Conservation (phyloP, 768 basidiomycete species). For the Chalciporus pseudorubinellus region DNA sequence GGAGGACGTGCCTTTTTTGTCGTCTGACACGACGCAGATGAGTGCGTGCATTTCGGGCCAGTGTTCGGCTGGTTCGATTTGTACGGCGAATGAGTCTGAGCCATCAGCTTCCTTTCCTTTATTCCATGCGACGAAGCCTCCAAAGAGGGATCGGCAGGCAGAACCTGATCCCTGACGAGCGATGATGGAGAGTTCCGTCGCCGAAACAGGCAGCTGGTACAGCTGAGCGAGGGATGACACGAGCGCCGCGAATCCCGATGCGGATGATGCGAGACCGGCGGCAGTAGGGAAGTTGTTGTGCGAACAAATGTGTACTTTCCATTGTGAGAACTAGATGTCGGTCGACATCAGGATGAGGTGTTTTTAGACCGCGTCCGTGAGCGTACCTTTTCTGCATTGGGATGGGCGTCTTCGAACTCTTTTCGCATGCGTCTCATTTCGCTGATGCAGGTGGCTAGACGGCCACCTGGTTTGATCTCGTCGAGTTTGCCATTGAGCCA, state of each 20-base stretch:
- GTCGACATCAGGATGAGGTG: not conserved
- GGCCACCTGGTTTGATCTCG: constrained; percentile 75
- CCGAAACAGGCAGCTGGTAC: constrained; percentile 74
- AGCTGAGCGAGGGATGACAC: constrained; percentile 85
- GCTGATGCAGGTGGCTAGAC: constrained; percentile 79
- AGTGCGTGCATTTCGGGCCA: constrained; percentile 97
- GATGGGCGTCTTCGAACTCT: constrained; percentile 68
- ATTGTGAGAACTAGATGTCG: constrained; percentile 31
- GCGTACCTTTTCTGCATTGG: constrained; percentile 61
- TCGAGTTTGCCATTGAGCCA: constrained; percentile 97
- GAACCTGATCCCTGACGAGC: constrained; percentile 98
- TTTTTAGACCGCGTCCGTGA: not conserved
- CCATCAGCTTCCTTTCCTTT: constrained; percentile 55
- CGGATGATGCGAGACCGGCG: constrained; percentile 95
- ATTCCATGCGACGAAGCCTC: constrained; percentile 97
- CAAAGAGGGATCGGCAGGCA: constrained; percentile 95
- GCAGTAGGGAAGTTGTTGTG: constrained; percentile 99
- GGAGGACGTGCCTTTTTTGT: constrained; percentile 94
- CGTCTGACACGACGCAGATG: constrained; percentile 94
- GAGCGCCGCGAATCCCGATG: constrained; percentile 95
- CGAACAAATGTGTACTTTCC: constrained; percentile 83
- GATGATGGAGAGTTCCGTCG: constrained; percentile 86
- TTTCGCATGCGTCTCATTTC: constrained; percentile 82
- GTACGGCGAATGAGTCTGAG: constrained; percentile 80
- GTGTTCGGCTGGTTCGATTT: constrained; percentile 80